Evolutionary conservation across 2,329 filamentous ascomycete species (phyloP).

Genomic region (Penicillium sp.): DNA sequence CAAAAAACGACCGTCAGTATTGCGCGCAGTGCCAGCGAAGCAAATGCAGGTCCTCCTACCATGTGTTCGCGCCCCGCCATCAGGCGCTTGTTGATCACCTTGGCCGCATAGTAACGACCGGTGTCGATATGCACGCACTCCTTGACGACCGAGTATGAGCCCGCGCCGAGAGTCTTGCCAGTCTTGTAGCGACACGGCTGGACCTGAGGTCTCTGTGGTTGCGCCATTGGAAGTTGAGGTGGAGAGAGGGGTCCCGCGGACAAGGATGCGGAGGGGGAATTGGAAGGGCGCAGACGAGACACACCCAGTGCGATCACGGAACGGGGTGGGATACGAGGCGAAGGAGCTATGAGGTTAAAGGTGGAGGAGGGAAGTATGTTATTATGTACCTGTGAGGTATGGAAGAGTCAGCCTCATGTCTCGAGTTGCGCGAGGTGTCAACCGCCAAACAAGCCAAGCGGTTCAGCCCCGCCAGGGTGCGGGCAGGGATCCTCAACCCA

Average conservation of each 20-base stretch:
- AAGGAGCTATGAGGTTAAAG: conserved; percentile 3
- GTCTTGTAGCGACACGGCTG: conserved; percentile 99
- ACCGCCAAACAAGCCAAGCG: conserved; percentile 9
- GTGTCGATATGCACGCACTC: conserved; percentile 99
- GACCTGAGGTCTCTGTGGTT: conserved; percentile 65
- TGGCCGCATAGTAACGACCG: conserved; percentile 95
- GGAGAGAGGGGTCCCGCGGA: conserved; percentile 8
- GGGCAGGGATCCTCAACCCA: conserved; percentile 8
- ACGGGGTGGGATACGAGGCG: background rate
- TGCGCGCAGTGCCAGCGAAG: background rate
- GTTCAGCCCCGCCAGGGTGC: conserved; percentile 22
- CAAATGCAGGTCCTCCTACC: conserved; percentile 60
- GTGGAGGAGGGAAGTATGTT: background rate
- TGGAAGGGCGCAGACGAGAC: background rate
- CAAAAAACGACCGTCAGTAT: conserved; percentile 19
- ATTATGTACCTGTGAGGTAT: conserved; percentile 23
- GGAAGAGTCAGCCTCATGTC: conserved; percentile 23
- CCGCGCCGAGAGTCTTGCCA: conserved; percentile 94
- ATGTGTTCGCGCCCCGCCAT: conserved; percentile 99
- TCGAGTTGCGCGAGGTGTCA: conserved; percentile 12
- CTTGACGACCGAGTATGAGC: conserved; percentile 97
- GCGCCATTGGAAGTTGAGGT: conserved; percentile 38
- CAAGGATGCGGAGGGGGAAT: conserved; percentile 7
- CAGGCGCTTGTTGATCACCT: conserved; percentile 98
- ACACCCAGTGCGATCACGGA: background rate